phyloP scores from a whole-genome alignment of 192 early-diverging fungal genomes.

The Chytriomyces hyalinus region DNA sequence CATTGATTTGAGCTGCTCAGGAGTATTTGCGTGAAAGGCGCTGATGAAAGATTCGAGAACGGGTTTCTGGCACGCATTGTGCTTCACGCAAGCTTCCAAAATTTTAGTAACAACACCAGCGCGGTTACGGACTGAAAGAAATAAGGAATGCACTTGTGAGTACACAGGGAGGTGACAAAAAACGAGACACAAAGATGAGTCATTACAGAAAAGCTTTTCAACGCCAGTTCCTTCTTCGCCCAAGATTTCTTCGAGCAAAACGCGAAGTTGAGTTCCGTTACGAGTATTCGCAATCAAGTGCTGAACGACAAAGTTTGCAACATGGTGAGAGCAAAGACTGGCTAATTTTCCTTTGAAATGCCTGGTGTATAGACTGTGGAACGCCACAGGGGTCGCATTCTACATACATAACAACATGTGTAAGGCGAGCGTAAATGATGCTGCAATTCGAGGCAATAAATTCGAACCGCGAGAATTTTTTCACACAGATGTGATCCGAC shows the following conservation, averaged over 20 bases:
- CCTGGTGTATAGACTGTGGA: conserved; percentile 66
- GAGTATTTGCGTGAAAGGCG: conserved; percentile 60
- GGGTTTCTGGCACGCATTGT: conserved; percentile 64
- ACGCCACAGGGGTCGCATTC: conserved; percentile 56
- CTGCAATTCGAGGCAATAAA: not conserved
- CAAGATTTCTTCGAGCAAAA: conserved; percentile 68
- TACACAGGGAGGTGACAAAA: no score
- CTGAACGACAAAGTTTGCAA: conserved; percentile 87
- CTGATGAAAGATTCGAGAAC: conserved; percentile 56
- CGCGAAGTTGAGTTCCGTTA: conserved; percentile 62
- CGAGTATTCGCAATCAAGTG: conserved; percentile 68
- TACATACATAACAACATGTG: conserved; percentile 36
- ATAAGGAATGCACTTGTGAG: not conserved
- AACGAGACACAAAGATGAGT: not conserved
- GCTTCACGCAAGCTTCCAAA: conserved; percentile 66
- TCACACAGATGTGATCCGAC: conserved; percentile 85
- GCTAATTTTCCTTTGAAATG: conserved; percentile 69
- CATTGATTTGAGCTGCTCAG: conserved; percentile 59
- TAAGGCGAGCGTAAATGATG: not conserved
- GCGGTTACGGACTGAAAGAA: conserved; percentile 48
- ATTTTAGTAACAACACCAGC: conserved; percentile 75
- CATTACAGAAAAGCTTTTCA: conserved; percentile 66
- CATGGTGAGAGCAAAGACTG: conserved; percentile 69
- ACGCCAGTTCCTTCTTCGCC: conserved; percentile 47
- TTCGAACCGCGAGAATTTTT: conserved; percentile 53